Evolutionary conservation across 345 rosid genomes (phyloP).

Genomic region (Gossypium turneri): DNA sequence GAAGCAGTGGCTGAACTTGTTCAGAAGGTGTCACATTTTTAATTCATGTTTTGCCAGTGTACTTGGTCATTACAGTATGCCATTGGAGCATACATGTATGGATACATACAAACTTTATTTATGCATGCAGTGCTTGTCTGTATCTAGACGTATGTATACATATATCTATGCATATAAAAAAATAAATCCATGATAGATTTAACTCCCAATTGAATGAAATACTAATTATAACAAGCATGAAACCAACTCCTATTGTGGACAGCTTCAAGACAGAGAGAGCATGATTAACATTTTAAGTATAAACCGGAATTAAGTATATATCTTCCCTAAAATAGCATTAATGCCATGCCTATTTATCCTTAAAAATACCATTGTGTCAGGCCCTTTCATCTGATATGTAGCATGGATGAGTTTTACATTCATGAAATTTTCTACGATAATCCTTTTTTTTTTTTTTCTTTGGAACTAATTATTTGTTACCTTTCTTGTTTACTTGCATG

Average conservation of each 20-base stretch:
- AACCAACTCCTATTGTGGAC: neutral
- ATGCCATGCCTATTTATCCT: neutral
- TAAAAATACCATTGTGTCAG: neutral
- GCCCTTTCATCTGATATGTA: neutral
- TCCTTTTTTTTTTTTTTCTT: neutral
- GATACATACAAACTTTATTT: neutral
- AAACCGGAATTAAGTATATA: neutral
- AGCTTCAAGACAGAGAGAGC: neutral
- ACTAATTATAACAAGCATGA: neutral
- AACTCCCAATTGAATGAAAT: neutral
- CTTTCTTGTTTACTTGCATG: neutral
- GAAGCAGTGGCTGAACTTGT: too few relatives aligned
- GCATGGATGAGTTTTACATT: neutral
- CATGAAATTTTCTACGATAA: neutral
- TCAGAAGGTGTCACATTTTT: neutral
- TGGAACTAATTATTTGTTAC: neutral
- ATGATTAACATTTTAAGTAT: neutral
- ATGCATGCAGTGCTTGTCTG: neutral
- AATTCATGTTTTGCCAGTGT: neutral
- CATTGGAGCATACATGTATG: neutral
- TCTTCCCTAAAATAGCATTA: neutral
- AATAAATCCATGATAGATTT: neutral
- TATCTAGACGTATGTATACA: neutral
- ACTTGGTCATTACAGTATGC: neutral
- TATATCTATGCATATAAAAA: neutral